Percentiles rank a stretch among this genome's conserved stretches.
phyloP scores from a whole-genome alignment of 495 filamentous ascomycete genomes.

The Penicillium steckii region DNA sequence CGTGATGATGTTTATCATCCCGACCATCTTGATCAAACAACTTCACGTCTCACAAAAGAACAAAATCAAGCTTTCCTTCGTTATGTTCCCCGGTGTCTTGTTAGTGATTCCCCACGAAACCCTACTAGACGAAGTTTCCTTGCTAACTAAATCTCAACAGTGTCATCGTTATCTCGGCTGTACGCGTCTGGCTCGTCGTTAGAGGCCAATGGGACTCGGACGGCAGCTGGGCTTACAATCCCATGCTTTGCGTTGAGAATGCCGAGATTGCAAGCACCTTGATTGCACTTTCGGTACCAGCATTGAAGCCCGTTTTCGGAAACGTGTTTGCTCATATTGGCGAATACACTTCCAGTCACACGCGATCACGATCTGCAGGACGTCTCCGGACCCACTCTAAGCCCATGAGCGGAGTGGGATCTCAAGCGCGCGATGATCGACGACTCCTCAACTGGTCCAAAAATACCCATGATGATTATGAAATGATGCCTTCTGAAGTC shows the following conservation, averaged over 20 bases:
- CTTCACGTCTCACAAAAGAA: constrained; percentile 32
- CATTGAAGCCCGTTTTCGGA: constrained; percentile 42
- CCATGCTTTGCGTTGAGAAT: constrained; percentile 44
- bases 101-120: constrained; percentile 15
- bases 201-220: constrained; percentile 38
- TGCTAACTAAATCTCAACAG: constrained; percentile 22
- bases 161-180: constrained; percentile 41
- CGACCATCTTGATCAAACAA: constrained; percentile 36
- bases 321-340: constrained; percentile 25
- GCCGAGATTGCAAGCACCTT: constrained; percentile 44
- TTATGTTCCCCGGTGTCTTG: constrained; percentile 47
- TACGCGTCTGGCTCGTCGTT: constrained; percentile 44
- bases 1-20: constrained; percentile 43
- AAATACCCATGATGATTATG: constrained; percentile 23
- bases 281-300: constrained; percentile 45
- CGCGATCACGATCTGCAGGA: constrained; percentile 18
- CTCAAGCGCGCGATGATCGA: constrained; percentile 22
- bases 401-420: constrained; percentile 13
- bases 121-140: not conserved
- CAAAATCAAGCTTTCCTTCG: constrained; percentile 37
- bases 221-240: constrained; percentile 44
- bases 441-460: constrained; percentile 26
- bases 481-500: constrained; percentile 30
- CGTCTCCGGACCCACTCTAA: constrained; percentile 19
- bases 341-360: constrained; percentile 27